Conservation (phyloP, 2,329 filamentous ascomycete genomes). For the Talaromyces islandicus region DNA sequence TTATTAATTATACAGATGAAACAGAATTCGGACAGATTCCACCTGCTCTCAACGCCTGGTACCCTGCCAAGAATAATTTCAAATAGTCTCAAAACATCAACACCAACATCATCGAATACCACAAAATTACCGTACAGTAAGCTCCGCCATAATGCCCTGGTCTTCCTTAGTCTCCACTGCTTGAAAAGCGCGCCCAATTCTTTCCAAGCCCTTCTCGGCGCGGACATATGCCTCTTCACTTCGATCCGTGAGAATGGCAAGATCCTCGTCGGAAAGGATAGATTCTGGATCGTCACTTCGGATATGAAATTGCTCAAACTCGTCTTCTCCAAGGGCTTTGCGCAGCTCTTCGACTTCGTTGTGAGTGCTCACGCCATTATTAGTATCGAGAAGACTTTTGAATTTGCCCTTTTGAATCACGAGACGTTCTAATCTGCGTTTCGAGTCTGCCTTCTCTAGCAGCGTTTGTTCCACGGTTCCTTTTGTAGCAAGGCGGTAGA, state of each 20-base stretch:
- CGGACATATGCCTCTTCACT: constrained; percentile 61
- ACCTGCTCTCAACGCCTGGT: background rate
- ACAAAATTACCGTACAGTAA: constrained; percentile 14
- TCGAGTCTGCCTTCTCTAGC: constrained; percentile 81
- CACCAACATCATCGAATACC: background rate
- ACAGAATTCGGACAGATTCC: background rate
- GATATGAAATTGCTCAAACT: constrained; percentile 60
- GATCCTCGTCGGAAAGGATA: constrained; percentile 68
- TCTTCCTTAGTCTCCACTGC: constrained; percentile 71
- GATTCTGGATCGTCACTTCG: constrained; percentile 47
- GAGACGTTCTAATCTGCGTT: constrained; percentile 84
- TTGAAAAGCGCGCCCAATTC: constrained; percentile 52
- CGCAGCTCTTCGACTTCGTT: constrained; percentile 57
- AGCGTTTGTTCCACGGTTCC: constrained; percentile 87
- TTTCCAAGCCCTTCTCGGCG: constrained; percentile 71
- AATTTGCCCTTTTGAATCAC: constrained; percentile 94
- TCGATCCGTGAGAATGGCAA: constrained; percentile 73
- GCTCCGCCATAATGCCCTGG: constrained; percentile 25
- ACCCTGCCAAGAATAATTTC: background rate
- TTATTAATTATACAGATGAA: background rate
- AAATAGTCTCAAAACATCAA: background rate
- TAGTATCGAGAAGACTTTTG: constrained; percentile 58
- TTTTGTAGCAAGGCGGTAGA: constrained; percentile 89
- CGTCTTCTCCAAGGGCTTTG: constrained; percentile 64
- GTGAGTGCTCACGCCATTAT: constrained; percentile 34